These are phyloP conservation scores for Exophiala sp. DNA, from an alignment of 2,329 filamentous ascomycete species.

Conservation along the genomic window DNA sequence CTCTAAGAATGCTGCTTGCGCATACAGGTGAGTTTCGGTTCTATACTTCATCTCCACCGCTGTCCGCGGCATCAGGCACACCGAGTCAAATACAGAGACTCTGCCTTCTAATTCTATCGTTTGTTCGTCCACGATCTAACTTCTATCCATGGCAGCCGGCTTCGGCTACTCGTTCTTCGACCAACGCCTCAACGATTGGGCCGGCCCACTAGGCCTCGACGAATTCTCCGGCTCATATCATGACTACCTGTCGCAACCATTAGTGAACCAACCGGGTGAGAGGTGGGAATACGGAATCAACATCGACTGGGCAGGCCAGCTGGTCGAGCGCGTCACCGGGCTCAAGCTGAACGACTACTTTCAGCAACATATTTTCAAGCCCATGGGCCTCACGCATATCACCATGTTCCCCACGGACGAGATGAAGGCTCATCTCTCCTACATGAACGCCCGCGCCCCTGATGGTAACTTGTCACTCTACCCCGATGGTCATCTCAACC, in stretches of 20 bases:
- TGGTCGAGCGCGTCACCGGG: constrained; percentile 44
- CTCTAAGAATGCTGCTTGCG: constrained; percentile 46
- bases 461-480: constrained; percentile 39
- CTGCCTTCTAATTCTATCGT: too few species aligned
- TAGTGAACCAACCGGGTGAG: constrained; percentile 60
- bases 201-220: constrained; percentile 48
- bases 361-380: constrained; percentile 44
- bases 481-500: constrained; percentile 47
- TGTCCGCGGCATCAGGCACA: not conserved
- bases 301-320: constrained; percentile 51
- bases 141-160: constrained; percentile 23
- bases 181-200: constrained; percentile 36
- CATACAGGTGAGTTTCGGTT: constrained; percentile 44
- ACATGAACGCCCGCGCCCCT: constrained; percentile 50
- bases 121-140: not conserved
- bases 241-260: constrained; percentile 47
- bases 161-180: constrained; percentile 48
- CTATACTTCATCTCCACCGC: not conserved
- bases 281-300: constrained; percentile 56
- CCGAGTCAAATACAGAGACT: too few species aligned
- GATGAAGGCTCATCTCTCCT: constrained; percentile 52
- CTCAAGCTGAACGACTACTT: constrained; percentile 46
- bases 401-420: constrained; percentile 52
- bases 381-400: constrained; percentile 47
- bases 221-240: constrained; percentile 48